Evolutionary conservation across 1,284 basidiomycete species (phyloP).

Genomic region (Trametes polyzona): DNA sequence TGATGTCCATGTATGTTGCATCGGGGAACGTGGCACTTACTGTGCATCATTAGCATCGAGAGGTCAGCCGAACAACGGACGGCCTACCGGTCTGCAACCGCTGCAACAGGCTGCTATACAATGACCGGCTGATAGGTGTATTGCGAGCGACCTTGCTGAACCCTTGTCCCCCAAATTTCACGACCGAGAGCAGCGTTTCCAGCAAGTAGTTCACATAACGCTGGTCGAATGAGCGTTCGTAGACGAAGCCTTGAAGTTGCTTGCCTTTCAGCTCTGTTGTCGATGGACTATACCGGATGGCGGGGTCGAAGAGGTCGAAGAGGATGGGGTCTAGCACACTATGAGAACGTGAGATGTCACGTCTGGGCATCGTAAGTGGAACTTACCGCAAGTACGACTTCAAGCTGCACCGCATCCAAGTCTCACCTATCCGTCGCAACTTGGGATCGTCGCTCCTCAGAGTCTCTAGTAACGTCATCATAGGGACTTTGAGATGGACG

Average conservation of each 20-base stretch:
- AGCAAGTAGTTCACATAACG: slow-evolving; percentile 72
- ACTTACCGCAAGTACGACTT: slow-evolving; percentile 85
- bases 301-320: slow-evolving; percentile 76
- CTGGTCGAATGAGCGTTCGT: slow-evolving; percentile 81
- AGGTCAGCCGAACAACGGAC: neutral
- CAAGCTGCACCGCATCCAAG: slow-evolving; percentile 95
- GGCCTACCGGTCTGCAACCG: slow-evolving; percentile 61
- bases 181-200: slow-evolving; percentile 77
- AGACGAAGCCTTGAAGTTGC: slow-evolving; percentile 68
- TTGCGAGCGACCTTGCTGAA: slow-evolving; percentile 74
- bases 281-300: slow-evolving; percentile 56
- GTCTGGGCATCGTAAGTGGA: neutral
- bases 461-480: slow-evolving; percentile 87
- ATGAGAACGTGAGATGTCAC: slow-evolving; percentile 18
- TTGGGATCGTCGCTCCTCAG: slow-evolving; percentile 77
- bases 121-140: slow-evolving; percentile 63
- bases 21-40: slow-evolving; percentile 57
- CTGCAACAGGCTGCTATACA: slow-evolving; percentile 59
- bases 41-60: slow-evolving; percentile 33
- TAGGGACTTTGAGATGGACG: slow-evolving; percentile 79
- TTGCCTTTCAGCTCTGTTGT: slow-evolving; percentile 61
- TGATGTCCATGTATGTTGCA: slow-evolving; percentile 73
- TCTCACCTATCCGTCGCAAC: slow-evolving; percentile 81
- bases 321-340: slow-evolving; percentile 89
- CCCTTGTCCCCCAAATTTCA: slow-evolving; percentile 87